Base-by-base conservation (phyloP, 345 rosid genomes). In the Leavenworthia alabamica region DNA sequence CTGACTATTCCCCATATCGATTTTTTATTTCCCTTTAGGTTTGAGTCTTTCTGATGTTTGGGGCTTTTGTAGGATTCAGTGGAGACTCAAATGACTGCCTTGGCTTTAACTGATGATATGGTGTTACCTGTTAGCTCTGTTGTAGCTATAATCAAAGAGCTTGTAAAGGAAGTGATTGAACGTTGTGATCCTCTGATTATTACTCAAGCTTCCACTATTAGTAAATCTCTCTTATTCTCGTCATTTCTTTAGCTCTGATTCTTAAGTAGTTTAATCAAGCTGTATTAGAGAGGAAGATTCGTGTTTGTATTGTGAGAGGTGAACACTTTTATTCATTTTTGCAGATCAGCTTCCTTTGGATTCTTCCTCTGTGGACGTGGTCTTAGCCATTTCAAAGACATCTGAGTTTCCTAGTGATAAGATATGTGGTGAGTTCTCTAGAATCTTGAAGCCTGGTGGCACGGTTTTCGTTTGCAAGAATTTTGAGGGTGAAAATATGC, bases 401-500 rank as follows among this genome's bases (percentile, higher is more conserved):
- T 46, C 54, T 47, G 89, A 77, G 64, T 84, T 84, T 79, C 95
- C 86, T 12, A 59, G 56, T 68, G 81, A 79, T 43, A 59, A 52
- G 35, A 49, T 84, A 45, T 56, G 66, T 60, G 70, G 60, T 35
- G 99, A 89, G 62, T 62, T 87, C 27, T 77, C 77, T 29, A 80
- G 95, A 73, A 75, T 80, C 41, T 50, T 87, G 66, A 84, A 80
- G 77, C 99, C 96, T 45, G 87, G 88, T 54, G 92, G 96, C 48
- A 65, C 60, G 41, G 42, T 86, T 62, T 57, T 83, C 35, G 70
- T 89, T 43, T 71, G 64, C 72, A 66, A 56, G 69, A 64, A 16
- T 57, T 67, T 60, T 56, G 77, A 65, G 39, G 68, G 76, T 46
- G 66, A 53, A 16, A 40, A 77, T 19, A 54, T 51, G 8, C 73